phyloP scores from a whole-genome alignment of 1,284 basidiomycete species.

The Apiotrichum domesticum region DNA sequence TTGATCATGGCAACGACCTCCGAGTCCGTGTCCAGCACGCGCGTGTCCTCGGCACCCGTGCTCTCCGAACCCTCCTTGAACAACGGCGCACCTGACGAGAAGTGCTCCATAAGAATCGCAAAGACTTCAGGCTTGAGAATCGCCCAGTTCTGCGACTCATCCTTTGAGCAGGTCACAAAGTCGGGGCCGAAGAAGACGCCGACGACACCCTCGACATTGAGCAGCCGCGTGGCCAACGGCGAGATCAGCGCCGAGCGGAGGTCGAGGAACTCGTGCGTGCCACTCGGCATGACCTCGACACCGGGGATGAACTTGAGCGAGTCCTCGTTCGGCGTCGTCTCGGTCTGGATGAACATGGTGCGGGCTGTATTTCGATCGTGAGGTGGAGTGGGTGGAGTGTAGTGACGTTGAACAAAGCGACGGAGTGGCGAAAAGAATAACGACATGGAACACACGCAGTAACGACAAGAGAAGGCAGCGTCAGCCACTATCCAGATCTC shows the following conservation, averaged over 20 bases:
- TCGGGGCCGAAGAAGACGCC: conserved; percentile 94
- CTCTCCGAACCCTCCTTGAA: conserved; percentile 67
- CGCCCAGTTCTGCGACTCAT: conserved; percentile 76
- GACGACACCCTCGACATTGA: conserved; percentile 85
- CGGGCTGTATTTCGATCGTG: conserved; percentile 54
- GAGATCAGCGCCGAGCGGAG: conserved; percentile 74
- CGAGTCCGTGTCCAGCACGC: conserved; percentile 90
- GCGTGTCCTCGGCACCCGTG: conserved; percentile 88
- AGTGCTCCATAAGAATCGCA: conserved; percentile 95
- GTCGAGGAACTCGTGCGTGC: conserved; percentile 87
- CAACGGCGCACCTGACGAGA: conserved; percentile 77
- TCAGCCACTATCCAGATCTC: neutral
- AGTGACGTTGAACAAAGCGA: neutral
- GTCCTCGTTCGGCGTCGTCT: conserved; percentile 93
- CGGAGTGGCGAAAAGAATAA: neutral
- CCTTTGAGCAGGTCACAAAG: conserved; percentile 94
- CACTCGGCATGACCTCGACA: conserved; percentile 73
- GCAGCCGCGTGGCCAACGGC: conserved; percentile 84
- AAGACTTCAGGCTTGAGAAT: conserved; percentile 98
- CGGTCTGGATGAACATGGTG: conserved; percentile 96
- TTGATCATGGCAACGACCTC: conserved; percentile 99
- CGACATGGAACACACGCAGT: too few relatives aligned
- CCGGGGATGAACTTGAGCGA: conserved; percentile 98
- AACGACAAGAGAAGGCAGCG: neutral
- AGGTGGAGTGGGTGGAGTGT: too few relatives aligned